Conservation (phyloP, 495 filamentous ascomycete species). For the Clavariopsis aquatica region DNA sequence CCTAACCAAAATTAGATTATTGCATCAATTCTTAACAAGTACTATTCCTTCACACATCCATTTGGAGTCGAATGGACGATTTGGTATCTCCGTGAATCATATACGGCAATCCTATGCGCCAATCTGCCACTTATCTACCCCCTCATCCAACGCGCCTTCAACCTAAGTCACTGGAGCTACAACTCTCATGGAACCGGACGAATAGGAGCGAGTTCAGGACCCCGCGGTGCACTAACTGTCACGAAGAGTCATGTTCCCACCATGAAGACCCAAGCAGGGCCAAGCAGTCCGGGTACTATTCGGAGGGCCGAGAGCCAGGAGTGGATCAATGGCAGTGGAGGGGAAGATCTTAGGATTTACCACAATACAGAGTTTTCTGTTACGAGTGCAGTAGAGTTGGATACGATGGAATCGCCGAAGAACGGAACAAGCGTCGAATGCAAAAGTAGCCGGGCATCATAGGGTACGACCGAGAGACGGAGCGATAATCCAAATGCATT, state of each 20-base stretch:
- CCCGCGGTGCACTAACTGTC: background rate
- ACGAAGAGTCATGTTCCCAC: conserved; percentile 1
- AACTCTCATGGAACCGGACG: conserved; percentile 56
- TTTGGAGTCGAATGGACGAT: conserved; percentile 61
- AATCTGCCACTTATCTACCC: conserved; percentile 65
- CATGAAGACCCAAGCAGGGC: conserved; percentile 1
- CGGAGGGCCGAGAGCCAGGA: conserved; percentile 18
- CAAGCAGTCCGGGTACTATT: conserved; percentile 9
- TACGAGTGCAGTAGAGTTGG: conserved; percentile 5
- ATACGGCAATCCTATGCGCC: conserved; percentile 61
- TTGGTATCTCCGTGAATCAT: conserved; percentile 70
- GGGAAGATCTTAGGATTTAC: conserved; percentile 15
- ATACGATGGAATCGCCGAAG: background rate
- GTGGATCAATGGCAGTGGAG: background rate
- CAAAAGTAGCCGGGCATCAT: background rate
- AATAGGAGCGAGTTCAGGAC: background rate
- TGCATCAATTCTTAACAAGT: conserved; percentile 63
- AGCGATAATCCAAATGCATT: background rate
- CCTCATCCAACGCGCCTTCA: conserved; percentile 56
- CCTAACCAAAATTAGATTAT: conserved; percentile 49
- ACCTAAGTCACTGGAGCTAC: conserved; percentile 53
- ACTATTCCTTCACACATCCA: conserved; percentile 62
- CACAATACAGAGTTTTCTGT: conserved; percentile 13
- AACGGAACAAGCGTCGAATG: background rate
- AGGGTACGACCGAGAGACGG: no score